A percentile compares a stretch with the other conserved stretches of the same genome.
These are phyloP conservation scores for Torulaspora gathmanii DNA, from an alignment of 805 yeast genomes.

Conservation along the genomic window DNA sequence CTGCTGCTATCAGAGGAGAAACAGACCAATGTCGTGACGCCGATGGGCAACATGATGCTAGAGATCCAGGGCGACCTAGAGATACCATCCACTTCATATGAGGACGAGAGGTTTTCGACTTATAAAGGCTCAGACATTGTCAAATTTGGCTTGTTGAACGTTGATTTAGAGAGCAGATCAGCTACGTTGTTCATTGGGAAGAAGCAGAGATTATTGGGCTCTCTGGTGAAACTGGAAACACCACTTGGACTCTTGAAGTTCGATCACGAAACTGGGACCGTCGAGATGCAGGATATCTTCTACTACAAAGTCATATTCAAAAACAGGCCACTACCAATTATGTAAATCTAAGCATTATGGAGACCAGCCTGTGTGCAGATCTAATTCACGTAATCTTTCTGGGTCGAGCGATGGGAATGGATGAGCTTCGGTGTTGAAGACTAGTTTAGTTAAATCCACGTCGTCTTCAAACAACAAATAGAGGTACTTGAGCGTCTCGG, in stretches of 20 bases:
- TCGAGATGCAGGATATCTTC: slow-evolving; percentile 57
- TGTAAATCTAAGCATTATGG: slow-evolving; percentile 40
- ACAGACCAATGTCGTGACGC: slow-evolving; percentile 35
- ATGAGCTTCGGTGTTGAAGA: slow-evolving; percentile 91
- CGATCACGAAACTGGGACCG: slow-evolving; percentile 28
- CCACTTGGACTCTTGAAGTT: slow-evolving; percentile 63
- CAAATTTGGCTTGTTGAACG: slow-evolving; percentile 26
- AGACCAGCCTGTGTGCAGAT: slow-evolving; percentile 31
- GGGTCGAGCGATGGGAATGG: slow-evolving; percentile 67
- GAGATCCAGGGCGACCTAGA: slow-evolving; percentile 75
- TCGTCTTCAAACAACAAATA: slow-evolving; percentile 73
- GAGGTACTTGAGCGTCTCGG: slow-evolving; percentile 85
- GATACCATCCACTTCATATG: slow-evolving; percentile 36
- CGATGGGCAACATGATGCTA: slow-evolving; percentile 53
- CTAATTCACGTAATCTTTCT: slow-evolving; percentile 11
- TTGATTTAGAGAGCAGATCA: slow-evolving; percentile 29
- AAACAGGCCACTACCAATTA: slow-evolving; percentile 70
- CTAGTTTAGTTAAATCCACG: slow-evolving; percentile 61
- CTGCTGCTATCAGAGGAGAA: slow-evolving; percentile 17
- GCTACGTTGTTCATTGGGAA: slow-evolving; percentile 62
- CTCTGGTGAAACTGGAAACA: slow-evolving; percentile 51
- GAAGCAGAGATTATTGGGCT: slow-evolving; percentile 65
- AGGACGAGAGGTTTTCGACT: slow-evolving; percentile 30
- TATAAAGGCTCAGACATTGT: slow-evolving; percentile 20
- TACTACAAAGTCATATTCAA: slow-evolving; percentile 55